phyloP scores from a whole-genome alignment of 495 filamentous ascomycete species.

The Haplographium delicatum region DNA sequence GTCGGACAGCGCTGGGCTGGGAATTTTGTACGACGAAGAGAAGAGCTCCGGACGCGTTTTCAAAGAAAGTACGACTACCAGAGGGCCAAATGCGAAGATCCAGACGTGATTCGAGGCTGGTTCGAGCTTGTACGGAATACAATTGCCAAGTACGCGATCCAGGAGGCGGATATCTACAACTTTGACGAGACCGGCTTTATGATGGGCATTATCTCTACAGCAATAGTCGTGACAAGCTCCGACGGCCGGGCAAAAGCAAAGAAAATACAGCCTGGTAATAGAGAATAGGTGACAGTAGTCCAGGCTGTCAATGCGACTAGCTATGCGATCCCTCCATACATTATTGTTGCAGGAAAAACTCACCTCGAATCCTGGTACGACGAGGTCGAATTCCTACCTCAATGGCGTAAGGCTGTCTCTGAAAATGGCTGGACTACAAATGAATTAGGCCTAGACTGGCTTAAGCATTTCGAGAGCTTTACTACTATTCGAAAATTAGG shows the following conservation, averaged over 20 bases:
- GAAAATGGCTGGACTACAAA: slow-evolving; percentile 28
- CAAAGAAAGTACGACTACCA: slow-evolving; percentile 9
- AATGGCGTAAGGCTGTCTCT: slow-evolving; percentile 15
- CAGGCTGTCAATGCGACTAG: slow-evolving; percentile 19
- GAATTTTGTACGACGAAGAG: neutral
- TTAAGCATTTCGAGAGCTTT: slow-evolving; percentile 24
- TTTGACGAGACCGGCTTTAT: slow-evolving; percentile 18
- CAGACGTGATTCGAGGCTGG: slow-evolving; percentile 3
- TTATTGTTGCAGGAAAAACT: slow-evolving; percentile 21
- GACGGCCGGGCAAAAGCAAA: slow-evolving; percentile 14
- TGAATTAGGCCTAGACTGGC: slow-evolving; percentile 23
- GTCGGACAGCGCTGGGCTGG: neutral
- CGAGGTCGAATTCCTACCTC: slow-evolving; percentile 1
- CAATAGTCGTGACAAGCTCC: slow-evolving; percentile 24
- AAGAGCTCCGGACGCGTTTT: neutral
- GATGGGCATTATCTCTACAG: slow-evolving; percentile 22
- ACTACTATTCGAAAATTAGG: slow-evolving; percentile 14
- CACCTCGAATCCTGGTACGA: slow-evolving; percentile 25
- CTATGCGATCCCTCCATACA: slow-evolving; percentile 22
- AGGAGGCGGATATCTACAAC: slow-evolving; percentile 21
- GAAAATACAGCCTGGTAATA: slow-evolving; percentile 9
- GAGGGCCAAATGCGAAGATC: slow-evolving; percentile 15
- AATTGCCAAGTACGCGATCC: slow-evolving; percentile 12
- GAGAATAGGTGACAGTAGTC: slow-evolving; percentile 23
- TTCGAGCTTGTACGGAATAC: slow-evolving; percentile 11